Conservation (phyloP, 2,329 filamentous ascomycete species). For the Polytolypa hystricis region DNA sequence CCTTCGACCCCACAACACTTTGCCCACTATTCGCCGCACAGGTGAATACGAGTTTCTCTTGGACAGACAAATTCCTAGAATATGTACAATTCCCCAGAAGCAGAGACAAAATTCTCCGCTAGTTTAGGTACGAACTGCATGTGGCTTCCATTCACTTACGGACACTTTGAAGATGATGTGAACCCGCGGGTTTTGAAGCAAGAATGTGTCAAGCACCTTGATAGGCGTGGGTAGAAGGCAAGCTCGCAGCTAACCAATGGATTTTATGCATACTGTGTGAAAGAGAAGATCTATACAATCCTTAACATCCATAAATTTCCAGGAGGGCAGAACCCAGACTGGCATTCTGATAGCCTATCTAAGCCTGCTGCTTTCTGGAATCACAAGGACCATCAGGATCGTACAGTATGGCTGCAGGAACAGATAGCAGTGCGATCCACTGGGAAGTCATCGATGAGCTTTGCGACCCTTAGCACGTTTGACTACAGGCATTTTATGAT, state of each 20-base stretch:
- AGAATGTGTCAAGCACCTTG: constrained; percentile 38
- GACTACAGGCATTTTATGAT: constrained; percentile 37
- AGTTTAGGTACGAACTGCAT: constrained; percentile 47
- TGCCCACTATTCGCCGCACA: too few relatives aligned
- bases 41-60: constrained; percentile 53
- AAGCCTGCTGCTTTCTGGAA: constrained; percentile 41
- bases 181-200: constrained; percentile 36
- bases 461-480: constrained; percentile 36
- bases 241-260: background rate
- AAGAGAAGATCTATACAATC: constrained; percentile 40
- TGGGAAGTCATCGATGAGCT: constrained; percentile 40
- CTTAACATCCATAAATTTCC: constrained; percentile 41
- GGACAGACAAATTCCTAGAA: constrained; percentile 43
- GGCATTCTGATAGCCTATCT: constrained; percentile 40
- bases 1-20: too few relatives aligned
- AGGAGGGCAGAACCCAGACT: constrained; percentile 41
- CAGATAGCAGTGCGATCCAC: constrained; percentile 37
- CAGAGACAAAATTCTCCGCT: constrained; percentile 48
- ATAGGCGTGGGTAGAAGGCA: constrained; percentile 13
- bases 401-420: constrained; percentile 40
- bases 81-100: constrained; percentile 51
- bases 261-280: constrained; percentile 25
- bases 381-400: constrained; percentile 40
- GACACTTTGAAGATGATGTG: constrained; percentile 40
- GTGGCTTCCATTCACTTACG: constrained; percentile 51